phyloP scores from a whole-genome alignment of 2,329 filamentous ascomycete species.

The Diplodia corticola region DNA sequence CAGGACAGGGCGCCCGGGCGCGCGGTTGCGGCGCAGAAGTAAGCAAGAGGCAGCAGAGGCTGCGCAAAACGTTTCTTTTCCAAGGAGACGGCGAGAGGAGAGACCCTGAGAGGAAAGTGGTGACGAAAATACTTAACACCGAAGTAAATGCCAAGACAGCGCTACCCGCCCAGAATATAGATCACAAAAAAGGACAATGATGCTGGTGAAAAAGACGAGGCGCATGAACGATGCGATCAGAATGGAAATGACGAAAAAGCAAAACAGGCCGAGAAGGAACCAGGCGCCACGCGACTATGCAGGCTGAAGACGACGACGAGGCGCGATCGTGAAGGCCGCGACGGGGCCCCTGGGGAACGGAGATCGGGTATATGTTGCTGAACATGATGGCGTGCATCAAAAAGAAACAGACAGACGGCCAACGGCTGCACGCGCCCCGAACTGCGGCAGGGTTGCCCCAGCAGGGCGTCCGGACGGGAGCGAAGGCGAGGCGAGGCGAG shows the following conservation, averaged over 20 bases:
- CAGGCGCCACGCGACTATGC: slow-evolving; percentile 23
- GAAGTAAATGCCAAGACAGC: slow-evolving; percentile 22
- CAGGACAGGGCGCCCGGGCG: background rate
- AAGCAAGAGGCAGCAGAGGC: slow-evolving; percentile 7
- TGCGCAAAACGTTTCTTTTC: slow-evolving; percentile 16
- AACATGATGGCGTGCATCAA: slow-evolving; percentile 22
- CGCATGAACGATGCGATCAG: slow-evolving; percentile 19
- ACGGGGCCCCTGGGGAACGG: slow-evolving; percentile 9
- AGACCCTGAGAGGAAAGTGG: slow-evolving; percentile 13
- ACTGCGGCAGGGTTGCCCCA: background rate
- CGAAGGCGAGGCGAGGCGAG: slow-evolving; percentile 22
- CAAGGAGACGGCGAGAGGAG: slow-evolving; percentile 17
- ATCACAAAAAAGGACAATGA: slow-evolving; percentile 17
- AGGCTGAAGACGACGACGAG: slow-evolving; percentile 8
- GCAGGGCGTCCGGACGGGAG: slow-evolving; percentile 12
- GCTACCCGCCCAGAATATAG: slow-evolving; percentile 22
- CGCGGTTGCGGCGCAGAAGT: background rate
- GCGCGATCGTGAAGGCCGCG: slow-evolving; percentile 18
- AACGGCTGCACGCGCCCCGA: slow-evolving; percentile 16
- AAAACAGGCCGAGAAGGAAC: slow-evolving; percentile 20
- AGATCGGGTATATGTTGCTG: slow-evolving; percentile 23
- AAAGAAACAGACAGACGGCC: slow-evolving; percentile 21
- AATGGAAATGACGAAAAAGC: background rate
- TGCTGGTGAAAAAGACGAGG: slow-evolving; percentile 10
- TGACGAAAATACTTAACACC: slow-evolving; percentile 21